Percentiles rank a stretch among this genome's conserved stretches.
Conservation (phyloP, 306 rosid genomes). For the Dalbergia oliveri region DNA sequence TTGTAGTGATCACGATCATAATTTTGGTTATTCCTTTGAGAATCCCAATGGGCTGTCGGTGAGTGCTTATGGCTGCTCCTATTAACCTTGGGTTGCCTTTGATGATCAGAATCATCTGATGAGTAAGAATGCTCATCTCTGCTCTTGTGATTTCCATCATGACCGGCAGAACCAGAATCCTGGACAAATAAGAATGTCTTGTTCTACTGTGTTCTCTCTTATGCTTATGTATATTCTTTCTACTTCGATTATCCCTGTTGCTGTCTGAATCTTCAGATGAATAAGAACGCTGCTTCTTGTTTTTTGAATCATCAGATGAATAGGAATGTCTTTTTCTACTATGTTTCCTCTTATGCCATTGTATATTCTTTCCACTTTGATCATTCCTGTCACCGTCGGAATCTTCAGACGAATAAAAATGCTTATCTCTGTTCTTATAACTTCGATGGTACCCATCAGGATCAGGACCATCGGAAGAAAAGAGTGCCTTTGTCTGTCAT, state of each 20-base stretch:
- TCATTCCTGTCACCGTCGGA: constrained; percentile 53
- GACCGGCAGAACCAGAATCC: constrained; percentile 45
- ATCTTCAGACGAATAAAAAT: constrained; percentile 57
- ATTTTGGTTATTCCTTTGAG: constrained; percentile 48
- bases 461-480: neutral
- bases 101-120: constrained; percentile 43
- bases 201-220: constrained; percentile 45
- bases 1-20: constrained; percentile 38
- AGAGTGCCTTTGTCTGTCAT: too few species aligned
- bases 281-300: constrained; percentile 30
- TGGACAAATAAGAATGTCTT: constrained; percentile 35
- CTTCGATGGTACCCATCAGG: neutral
- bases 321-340: constrained; percentile 39
- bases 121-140: constrained; percentile 40
- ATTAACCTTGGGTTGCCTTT: constrained; percentile 40
- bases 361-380: constrained; percentile 53
- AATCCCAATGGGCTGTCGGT: constrained; percentile 36
- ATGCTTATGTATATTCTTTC: constrained; percentile 51
- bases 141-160: constrained; percentile 36
- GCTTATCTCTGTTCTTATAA: constrained; percentile 48
- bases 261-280: constrained; percentile 60
- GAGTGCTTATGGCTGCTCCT: constrained; percentile 47
- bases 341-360: constrained; percentile 44
- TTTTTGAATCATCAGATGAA: constrained; percentile 47
- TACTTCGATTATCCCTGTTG: constrained; percentile 51